A percentile compares a stretch with the other conserved stretches of the same genome.
Conservation (phyloP, 208 protist species). For the Crithidia brevicula region DNA sequence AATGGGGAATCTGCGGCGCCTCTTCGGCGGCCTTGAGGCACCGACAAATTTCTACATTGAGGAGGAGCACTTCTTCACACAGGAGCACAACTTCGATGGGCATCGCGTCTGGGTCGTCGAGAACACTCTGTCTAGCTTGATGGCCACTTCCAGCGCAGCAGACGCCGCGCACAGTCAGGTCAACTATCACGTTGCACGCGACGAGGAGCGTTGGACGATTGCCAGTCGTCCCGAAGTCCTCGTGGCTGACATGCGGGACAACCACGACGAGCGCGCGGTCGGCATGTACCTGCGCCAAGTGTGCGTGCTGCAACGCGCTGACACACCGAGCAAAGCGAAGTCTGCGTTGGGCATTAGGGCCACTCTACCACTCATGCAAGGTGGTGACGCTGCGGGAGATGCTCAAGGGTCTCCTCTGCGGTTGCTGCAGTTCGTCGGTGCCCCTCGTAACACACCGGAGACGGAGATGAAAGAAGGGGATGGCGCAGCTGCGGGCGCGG, state of each 20-base stretch:
- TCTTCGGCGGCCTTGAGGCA: background rate
- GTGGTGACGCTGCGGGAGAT: background rate
- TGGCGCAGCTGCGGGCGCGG: background rate
- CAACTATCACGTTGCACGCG: no score
- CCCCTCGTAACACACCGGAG: background rate
- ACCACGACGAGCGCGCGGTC: background rate
- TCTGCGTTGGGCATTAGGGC: background rate
- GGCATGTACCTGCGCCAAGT: constrained; percentile 15
- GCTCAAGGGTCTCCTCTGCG: background rate
- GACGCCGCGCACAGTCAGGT: no score
- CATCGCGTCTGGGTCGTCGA: constrained; percentile 21
- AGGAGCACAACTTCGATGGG: background rate
- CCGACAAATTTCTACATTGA: constrained; percentile 6
- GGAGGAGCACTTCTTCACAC: background rate
- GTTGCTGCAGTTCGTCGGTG: constrained; percentile 8
- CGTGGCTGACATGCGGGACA: background rate
- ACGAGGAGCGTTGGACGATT: background rate
- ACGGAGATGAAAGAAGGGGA: background rate
- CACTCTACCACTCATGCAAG: background rate
- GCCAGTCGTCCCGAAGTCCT: constrained; percentile 10
- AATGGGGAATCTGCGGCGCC: constrained; percentile 18
- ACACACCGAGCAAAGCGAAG: background rate
- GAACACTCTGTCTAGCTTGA: no score
- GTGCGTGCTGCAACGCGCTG: constrained; percentile 17
- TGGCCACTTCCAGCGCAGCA: no score